These are phyloP conservation scores for Pyronema omphalodes DNA, from an alignment of 495 filamentous ascomycete species.

Conservation along the genomic window DNA sequence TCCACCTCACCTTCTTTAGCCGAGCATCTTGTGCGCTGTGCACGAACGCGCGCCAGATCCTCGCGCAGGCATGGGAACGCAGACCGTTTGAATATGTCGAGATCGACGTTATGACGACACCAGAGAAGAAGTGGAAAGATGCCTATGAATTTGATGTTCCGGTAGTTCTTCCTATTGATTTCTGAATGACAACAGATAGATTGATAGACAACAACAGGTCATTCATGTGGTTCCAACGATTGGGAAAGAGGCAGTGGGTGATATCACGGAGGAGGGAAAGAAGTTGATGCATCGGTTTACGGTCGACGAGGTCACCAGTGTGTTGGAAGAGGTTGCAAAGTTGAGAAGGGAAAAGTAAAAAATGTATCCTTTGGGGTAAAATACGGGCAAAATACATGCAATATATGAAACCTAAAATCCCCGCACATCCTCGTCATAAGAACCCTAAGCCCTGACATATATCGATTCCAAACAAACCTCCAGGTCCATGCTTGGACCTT, in stretches of 20 bases:
- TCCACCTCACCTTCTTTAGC: conserved; percentile 19
- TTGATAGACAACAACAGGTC: not conserved
- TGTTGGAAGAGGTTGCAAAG: conserved; percentile 9
- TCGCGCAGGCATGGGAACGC: conserved; percentile 14
- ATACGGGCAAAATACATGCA: too few species aligned
- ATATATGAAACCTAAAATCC: too few species aligned
- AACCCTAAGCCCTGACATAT: too few species aligned
- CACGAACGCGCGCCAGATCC: conserved; percentile 10
- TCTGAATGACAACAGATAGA: too few species aligned
- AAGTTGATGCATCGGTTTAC: conserved; percentile 18
- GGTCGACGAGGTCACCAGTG: conserved; percentile 11
- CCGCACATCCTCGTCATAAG: too few species aligned
- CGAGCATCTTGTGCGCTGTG: conserved; percentile 14
- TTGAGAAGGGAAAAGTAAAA: not conserved
- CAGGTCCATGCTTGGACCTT: too few species aligned
- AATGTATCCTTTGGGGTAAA: too few species aligned
- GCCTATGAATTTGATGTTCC: conserved; percentile 13
- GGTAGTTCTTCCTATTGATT: not conserved
- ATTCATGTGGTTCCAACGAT: conserved; percentile 14
- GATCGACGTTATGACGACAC: conserved; percentile 17
- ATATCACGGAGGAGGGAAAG: conserved; percentile 5
- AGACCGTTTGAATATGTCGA: conserved; percentile 20
- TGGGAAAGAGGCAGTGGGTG: not conserved
- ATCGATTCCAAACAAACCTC: too few species aligned
- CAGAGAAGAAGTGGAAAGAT: conserved; percentile 11